Base-by-base conservation (phyloP, 78 protist species). In the Cavenderia fasciculata region DNA sequence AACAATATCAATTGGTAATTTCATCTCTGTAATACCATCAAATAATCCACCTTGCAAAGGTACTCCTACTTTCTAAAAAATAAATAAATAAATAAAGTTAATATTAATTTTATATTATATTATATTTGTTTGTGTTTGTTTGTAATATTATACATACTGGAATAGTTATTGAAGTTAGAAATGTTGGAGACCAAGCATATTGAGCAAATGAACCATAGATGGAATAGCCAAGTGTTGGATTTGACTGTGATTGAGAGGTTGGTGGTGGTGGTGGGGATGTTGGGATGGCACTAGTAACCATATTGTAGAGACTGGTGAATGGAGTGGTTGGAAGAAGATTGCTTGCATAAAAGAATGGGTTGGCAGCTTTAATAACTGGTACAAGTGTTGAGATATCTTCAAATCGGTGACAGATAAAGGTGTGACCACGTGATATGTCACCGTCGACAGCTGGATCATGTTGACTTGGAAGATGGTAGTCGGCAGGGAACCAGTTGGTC, bases 21-120 rank as follows among this genome's bases (percentile, higher is more conserved):
- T 63, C 8, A 27, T 63, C 25, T 63, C 72, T 6, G 72, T 63
- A n/a, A n/a, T n/a, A n/a, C n/a, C n/a, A n/a, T n/a, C n/a, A n/a
- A n/a, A n/a, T n/a, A n/a, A n/a, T n/a, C n/a, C n/a, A n/a, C n/a
- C n/a, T n/a, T n/a, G n/a, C n/a, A n/a, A n/a, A n/a, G n/a, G n/a
- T n/a, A n/a, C n/a, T n/a, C n/a, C n/a, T n/a, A n/a, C n/a, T n/a
- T n/a, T n/a, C n/a, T n/a, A n/a, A n/a, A n/a, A n/a, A n/a, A n/a
- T n/a, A n/a, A n/a, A n/a, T n/a, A n/a, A n/a, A n/a, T n/a, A n/a
- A n/a, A n/a, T n/a, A n/a, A n/a, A n/a, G n/a, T n/a, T n/a, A n/a
- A n/a, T n/a, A n/a, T n/a, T n/a, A n/a, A n/a, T n/a, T n/a, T n/a
- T n/a, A n/a, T n/a, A n/a, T n/a, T n/a, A n/a, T n/a, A n/a, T n/a